Conservation (phyloP, 768 basidiomycete genomes). For the Lactarius trivialis region DNA sequence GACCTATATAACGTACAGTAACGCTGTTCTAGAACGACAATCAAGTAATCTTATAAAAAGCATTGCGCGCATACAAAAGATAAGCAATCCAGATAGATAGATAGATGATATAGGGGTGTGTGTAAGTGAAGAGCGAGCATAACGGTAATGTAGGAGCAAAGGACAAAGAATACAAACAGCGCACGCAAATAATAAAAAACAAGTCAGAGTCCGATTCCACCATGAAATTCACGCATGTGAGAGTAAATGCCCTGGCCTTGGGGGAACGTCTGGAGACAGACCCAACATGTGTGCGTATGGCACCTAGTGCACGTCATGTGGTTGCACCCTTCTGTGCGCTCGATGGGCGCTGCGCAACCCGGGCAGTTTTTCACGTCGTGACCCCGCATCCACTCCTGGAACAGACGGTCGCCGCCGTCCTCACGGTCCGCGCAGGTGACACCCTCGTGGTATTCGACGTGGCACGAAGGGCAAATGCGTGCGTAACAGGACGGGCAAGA, state of each 20-base stretch:
- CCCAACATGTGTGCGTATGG: conserved; percentile 77
- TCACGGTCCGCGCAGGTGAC: conserved; percentile 56
- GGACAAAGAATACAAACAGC: neutral
- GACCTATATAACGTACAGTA: conserved; percentile 17
- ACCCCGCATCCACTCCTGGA: conserved; percentile 54
- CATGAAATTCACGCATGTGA: conserved; percentile 67
- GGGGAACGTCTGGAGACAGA: conserved; percentile 65
- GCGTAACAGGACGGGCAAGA: conserved; percentile 67
- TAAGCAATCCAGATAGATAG: neutral
- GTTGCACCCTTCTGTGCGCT: conserved; percentile 71
- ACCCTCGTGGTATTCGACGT: conserved; percentile 56
- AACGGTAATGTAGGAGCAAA: neutral
- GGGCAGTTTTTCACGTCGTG: conserved; percentile 74
- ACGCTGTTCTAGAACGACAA: conserved; percentile 19
- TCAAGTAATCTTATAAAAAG: conserved; percentile 11
- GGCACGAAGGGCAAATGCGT: conserved; percentile 63
- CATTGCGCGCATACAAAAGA: neutral
- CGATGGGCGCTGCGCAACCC: conserved; percentile 61
- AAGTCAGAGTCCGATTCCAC: conserved; percentile 32
- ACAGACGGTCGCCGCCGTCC: conserved; percentile 43
- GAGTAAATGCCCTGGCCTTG: conserved; percentile 65
- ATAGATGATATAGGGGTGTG: neutral
- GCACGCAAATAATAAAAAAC: neutral
- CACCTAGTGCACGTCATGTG: conserved; percentile 76
- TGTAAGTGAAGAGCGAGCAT: neutral